Conservation (phyloP, 768 basidiomycete genomes). For the Leccinum subtestaceum region DNA sequence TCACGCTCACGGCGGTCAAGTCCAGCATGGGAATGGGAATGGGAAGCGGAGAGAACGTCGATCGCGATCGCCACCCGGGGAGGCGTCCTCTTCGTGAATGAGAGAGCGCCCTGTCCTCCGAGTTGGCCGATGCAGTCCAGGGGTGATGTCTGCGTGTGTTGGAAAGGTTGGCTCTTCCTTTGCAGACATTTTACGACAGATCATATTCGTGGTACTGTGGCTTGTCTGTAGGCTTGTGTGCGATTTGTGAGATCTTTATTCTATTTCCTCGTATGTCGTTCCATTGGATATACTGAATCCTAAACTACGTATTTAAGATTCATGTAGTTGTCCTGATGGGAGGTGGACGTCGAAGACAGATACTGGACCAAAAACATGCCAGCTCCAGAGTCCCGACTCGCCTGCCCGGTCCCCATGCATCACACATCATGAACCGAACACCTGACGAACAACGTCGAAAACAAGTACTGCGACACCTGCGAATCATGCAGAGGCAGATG, state of each 20-base stretch:
- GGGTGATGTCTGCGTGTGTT: too few species aligned
- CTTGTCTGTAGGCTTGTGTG: too few species aligned
- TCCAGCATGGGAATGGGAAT: background rate
- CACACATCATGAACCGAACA: conserved; percentile 44
- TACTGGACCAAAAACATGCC: background rate
- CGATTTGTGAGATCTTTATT: too few species aligned
- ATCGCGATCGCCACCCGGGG: background rate
- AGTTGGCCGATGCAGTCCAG: too few species aligned
- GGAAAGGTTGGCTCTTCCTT: too few species aligned
- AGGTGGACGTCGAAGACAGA: background rate
- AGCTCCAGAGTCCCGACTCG: background rate
- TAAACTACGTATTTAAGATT: too few species aligned
- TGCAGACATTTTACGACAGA: too few species aligned
- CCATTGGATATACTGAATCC: too few species aligned
- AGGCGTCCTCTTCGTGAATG: background rate
- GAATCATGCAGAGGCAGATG: conserved; percentile 88
- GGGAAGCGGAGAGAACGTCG: background rate
- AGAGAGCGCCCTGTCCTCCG: background rate
- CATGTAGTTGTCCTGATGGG: too few species aligned
- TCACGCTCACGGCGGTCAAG: background rate
- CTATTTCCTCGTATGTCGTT: too few species aligned
- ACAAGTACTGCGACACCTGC: conserved; percentile 84
- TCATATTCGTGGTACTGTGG: too few species aligned
- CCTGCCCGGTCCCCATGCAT: background rate
- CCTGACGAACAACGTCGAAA: conserved; percentile 88